Conservation (phyloP, 1,284 basidiomycete species). For the Cutaneotrichosporon cavernicola region DNA sequence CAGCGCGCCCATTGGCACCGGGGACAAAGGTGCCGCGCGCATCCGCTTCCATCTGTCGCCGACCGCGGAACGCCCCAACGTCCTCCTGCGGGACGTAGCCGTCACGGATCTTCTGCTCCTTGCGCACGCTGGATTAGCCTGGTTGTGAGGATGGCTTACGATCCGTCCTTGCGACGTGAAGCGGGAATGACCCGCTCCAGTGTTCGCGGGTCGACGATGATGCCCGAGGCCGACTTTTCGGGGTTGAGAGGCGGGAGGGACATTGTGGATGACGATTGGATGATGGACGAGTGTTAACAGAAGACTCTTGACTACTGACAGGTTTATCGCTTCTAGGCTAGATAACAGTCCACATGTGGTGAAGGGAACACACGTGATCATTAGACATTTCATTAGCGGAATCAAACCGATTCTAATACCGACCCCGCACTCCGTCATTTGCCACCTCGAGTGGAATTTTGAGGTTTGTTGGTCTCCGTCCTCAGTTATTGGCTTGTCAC, state of each 20-base stretch:
- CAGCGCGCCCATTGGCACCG: not conserved
- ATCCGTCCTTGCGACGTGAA: constrained; percentile 77
- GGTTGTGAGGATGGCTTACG: constrained; percentile 60
- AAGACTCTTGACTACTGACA: not conserved
- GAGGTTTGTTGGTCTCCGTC: constrained; percentile 8
- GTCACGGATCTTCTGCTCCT: constrained; percentile 84
- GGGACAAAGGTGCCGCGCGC: constrained; percentile 23
- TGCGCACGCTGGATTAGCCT: constrained; percentile 65
- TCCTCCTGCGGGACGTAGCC: constrained; percentile 96
- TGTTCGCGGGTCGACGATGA: constrained; percentile 75
- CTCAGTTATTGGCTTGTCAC: not conserved
- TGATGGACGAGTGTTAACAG: not conserved
- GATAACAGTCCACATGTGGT: not conserved
- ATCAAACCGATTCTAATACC: not conserved
- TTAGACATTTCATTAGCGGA: constrained; percentile 12
- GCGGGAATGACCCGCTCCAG: constrained; percentile 85
- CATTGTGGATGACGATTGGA: constrained; percentile 5
- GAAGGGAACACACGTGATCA: not conserved
- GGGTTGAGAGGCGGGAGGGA: constrained; percentile 65
- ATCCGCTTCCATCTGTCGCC: constrained; percentile 70
- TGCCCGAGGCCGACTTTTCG: constrained; percentile 70
- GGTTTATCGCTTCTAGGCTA: not conserved
- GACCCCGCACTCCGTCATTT: not conserved
- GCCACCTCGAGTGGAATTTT: constrained; percentile 14
- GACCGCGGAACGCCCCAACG: constrained; percentile 74